Base-by-base conservation (phyloP, 2,329 filamentous ascomycete genomes). In the Clarireedia homoeocarpa region DNA sequence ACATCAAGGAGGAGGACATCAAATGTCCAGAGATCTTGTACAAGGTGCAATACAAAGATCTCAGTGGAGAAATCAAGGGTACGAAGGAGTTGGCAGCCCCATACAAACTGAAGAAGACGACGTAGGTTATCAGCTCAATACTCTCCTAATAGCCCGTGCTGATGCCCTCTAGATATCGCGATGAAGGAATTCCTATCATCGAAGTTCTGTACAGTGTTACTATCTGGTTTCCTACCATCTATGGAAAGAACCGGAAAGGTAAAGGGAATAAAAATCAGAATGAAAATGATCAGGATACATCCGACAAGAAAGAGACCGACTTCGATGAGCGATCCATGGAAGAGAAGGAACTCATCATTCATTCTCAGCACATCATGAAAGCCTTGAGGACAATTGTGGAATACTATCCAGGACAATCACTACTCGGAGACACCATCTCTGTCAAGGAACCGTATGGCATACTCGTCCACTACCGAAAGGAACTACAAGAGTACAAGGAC, bases 361-460 rank as follows among this genome's bases (percentile, higher is more conserved):
- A 62, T 45, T 64, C 62, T 7, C 54, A 58, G 27, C 56, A 51
- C 3, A 55, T 65, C n/a, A 64, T 65, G 51, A 64, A 65, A 46
- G 62, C 62, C 17, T 49, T 65, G 17, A 52, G 58, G 24, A 52
- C 56, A 3, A 57, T 65, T 17, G 63, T 64, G 12, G 53, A 58
- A 39, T 65, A 65, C 48, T 64, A 65, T 40, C 62, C 63, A 2
- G 57, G 58, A 17, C 55, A 62, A 52, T 57, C 53, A 6, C 57
- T 65, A 6, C 52, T 58, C 15, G 62, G 62, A 17, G 59, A 64
- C 17, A 59, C 58, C 30, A 63, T 65, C 15, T 54, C 59, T 2
- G 55, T 65, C 23, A 59, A 63, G 44, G 63, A 65, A 69, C 74
- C 75, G 73, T 57, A 65, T 59, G 6, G 73, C 70, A 26, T 76